Conservation (phyloP, 1,284 basidiomycete species). For the Veloporphyrellus conicus region DNA sequence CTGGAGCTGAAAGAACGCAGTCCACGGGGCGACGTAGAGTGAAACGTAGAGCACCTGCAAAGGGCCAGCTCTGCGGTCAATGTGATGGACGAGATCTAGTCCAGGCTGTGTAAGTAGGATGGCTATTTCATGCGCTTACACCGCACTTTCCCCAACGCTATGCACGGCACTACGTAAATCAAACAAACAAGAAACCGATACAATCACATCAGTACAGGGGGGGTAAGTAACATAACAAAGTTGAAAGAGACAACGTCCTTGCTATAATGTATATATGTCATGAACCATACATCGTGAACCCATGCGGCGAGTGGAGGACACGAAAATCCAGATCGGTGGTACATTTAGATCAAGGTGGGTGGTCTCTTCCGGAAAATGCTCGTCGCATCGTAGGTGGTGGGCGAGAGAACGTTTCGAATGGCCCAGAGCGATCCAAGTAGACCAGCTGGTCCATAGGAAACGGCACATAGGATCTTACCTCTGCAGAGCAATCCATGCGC, state of each 20-base stretch:
- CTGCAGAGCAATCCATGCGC: constrained; percentile 45
- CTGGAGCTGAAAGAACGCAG: constrained; percentile 17
- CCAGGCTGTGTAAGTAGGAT: background rate
- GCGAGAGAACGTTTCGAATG: constrained; percentile 34
- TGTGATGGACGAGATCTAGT: constrained; percentile 14
- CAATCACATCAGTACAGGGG: constrained; percentile 21
- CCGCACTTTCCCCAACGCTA: background rate
- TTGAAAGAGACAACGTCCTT: constrained; percentile 3
- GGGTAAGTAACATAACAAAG: constrained; percentile 21
- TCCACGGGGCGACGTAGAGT: constrained; percentile 31
- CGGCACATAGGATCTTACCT: constrained; percentile 45
- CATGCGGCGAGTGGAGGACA: background rate
- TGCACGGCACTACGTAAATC: constrained; percentile 20
- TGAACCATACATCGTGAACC: constrained; percentile 2
- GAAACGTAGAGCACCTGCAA: constrained; percentile 18
- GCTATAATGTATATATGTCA: constrained; percentile 24
- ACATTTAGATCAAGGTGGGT: constrained; percentile 11
- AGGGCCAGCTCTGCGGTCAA: constrained; percentile 29
- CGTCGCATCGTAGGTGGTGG: constrained; percentile 28
- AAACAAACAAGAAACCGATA: constrained; percentile 16
- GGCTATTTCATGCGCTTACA: background rate
- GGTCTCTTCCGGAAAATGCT: constrained; percentile 9
- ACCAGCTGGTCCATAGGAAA: constrained; percentile 11
- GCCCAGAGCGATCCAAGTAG: constrained; percentile 18
- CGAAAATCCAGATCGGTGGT: background rate